phyloP scores from a whole-genome alignment of 768 basidiomycete genomes.

The Cyathus striatus region DNA sequence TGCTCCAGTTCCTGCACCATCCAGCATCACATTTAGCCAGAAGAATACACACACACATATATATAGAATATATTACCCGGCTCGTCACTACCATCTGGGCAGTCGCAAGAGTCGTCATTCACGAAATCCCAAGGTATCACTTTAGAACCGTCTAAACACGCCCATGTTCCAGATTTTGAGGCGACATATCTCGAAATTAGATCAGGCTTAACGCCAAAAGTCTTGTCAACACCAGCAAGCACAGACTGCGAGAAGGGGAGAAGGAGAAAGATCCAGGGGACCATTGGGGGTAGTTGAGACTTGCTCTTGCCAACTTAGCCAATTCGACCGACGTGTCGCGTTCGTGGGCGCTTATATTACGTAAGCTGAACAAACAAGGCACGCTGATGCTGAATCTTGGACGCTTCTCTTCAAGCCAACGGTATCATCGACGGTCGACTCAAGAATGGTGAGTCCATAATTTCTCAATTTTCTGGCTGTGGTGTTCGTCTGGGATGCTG shows the following conservation, averaged over 20 bases:
- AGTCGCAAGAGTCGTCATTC: slow-evolving; percentile 96
- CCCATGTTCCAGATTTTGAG: slow-evolving; percentile 54
- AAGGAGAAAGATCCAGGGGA: slow-evolving; percentile 48
- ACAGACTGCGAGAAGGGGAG: slow-evolving; percentile 34
- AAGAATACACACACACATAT: no score
- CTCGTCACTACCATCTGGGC: slow-evolving; percentile 91
- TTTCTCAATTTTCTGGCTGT: slow-evolving; percentile 6
- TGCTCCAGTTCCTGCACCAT: slow-evolving; percentile 69
- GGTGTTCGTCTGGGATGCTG: not conserved
- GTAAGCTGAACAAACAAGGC: slow-evolving; percentile 36
- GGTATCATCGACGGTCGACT: slow-evolving; percentile 33
- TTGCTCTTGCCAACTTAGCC: slow-evolving; percentile 4
- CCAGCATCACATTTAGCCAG: no score
- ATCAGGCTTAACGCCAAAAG: slow-evolving; percentile 53
- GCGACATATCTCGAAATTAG: slow-evolving; percentile 54
- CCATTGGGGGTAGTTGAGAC: slow-evolving; percentile 27
- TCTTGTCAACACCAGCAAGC: slow-evolving; percentile 40
- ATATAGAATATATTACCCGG: slow-evolving; percentile 54
- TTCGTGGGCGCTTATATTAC: slow-evolving; percentile 15
- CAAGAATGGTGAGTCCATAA: slow-evolving; percentile 36
- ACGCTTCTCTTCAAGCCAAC: slow-evolving; percentile 12
- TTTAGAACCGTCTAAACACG: slow-evolving; percentile 76
- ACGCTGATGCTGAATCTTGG: slow-evolving; percentile 18
- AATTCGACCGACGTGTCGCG: slow-evolving; percentile 33
- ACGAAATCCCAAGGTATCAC: slow-evolving; percentile 76